A percentile compares a stretch with the other conserved stretches of the same genome.
Evolutionary conservation across 768 basidiomycete species (phyloP).

Genomic region (Collybia mongolica): DNA sequence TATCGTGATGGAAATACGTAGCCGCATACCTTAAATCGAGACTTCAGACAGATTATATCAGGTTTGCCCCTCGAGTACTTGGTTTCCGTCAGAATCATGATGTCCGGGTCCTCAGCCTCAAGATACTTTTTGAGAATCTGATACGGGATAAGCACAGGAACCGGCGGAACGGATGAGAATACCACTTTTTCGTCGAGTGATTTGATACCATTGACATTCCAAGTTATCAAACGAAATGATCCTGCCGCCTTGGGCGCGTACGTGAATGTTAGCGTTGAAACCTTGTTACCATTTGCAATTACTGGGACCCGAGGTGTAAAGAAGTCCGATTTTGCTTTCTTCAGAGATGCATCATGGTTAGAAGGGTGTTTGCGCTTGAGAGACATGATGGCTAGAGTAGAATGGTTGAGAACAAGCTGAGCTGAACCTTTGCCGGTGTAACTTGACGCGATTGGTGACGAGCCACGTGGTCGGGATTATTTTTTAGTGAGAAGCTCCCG

Average conservation of each 20-base stretch:
- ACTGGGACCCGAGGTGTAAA: neutral
- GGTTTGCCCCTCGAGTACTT: conserved; percentile 8
- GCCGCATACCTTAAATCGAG: conserved; percentile 8
- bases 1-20: neutral
- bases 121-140: conserved; percentile 12
- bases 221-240: conserved; percentile 7
- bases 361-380: neutral
- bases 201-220: conserved; percentile 15
- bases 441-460: neutral
- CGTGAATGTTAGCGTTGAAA: neutral
- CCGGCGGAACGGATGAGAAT: neutral
- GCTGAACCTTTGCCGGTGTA: too few relatives aligned
- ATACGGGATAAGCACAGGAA: neutral
- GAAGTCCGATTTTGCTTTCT: neutral
- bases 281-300: neutral
- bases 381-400: neutral
- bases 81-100: conserved; percentile 11
- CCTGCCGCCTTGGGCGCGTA: neutral
- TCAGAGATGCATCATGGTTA: neutral
- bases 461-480: neutral
- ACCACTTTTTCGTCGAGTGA: conserved; percentile 5
- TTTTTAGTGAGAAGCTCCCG: too few relatives aligned
- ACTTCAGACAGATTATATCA: conserved; percentile 6
- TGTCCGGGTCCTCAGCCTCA: conserved; percentile 7
- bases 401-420: too few relatives aligned